Evolutionary conservation across 345 rosid genomes (phyloP).

Genomic region (Citrus reticulata): DNA sequence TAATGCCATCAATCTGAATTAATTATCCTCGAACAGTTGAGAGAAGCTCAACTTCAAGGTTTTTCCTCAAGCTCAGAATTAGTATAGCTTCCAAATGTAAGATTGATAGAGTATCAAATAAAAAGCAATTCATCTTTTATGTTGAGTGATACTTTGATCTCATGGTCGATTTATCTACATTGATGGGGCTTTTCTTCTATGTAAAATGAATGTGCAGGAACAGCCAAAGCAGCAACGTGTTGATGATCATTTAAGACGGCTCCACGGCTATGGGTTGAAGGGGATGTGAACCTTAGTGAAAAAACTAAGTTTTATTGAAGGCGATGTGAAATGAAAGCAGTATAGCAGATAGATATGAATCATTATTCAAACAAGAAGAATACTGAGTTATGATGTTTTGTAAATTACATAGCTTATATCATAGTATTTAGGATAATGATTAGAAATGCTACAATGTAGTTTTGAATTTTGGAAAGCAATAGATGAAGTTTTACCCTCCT

Average conservation of each 20-base stretch:
- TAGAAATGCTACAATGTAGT: not conserved
- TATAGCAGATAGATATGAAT: not conserved
- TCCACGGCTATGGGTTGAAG: not conserved
- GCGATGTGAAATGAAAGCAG: not conserved
- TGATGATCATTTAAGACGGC: not conserved
- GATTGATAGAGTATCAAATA: not conserved
- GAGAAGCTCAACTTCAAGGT: not conserved
- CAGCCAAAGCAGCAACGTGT: not conserved
- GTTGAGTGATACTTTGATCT: not conserved
- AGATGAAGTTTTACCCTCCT: not conserved
- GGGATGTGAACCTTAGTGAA: not conserved
- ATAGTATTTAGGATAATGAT: not conserved
- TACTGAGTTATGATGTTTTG: not conserved
- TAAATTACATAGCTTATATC: not conserved
- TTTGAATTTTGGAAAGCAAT: not conserved
- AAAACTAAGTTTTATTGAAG: not conserved
- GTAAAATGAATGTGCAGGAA: constrained; percentile 3
- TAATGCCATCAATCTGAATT: not conserved
- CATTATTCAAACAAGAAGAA: not conserved
- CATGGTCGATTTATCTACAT: not conserved
- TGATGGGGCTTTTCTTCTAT: not conserved
- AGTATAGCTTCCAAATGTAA: not conserved
- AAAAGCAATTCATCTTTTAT: not conserved
- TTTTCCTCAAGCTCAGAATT: not conserved
- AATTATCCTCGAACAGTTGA: not conserved